Base-by-base conservation (phyloP, 139 green algal genomes). In the Pedinophyceae sp. region DNA sequence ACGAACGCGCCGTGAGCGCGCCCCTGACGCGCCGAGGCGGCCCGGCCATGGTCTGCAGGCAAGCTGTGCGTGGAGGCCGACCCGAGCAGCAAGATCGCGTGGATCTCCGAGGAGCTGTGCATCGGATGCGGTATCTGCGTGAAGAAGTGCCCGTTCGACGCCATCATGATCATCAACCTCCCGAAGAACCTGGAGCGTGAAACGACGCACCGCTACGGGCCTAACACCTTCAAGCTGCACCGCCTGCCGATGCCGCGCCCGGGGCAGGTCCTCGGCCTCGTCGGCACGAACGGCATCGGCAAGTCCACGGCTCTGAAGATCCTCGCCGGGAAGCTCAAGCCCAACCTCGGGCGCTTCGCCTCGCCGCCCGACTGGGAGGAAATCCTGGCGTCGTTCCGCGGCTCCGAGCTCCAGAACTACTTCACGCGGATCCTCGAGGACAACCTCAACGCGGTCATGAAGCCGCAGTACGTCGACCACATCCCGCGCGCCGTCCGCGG, bases 141-240 rank as follows among this genome's bases (percentile, higher is more conserved):
- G 34, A 98, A 97, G 78, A 99, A 99, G 80, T 99, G 92, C 67
- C 92, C 92, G 19, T 97, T 97, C 64, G 91, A 99, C 29, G 89
- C 91, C 2, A 95, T 99, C 69, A 81, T 89, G 69, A 97, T 99
- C 72, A 97, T 99, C 78, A 99, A 99, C 70, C 70, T 99, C 68
- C 92, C 92, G 46, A 96, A 95, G 72, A 83, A 97, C 59, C 60
- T 98, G 62, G 88, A 87, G 57, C 85, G 81, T 63, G 76, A 96
- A 57, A 99, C 91, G 10, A 99, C 89, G 0, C 92, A 99, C 57
- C 74, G 92, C 40, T 99, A 99, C 57, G 90, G 92, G 0, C 79
- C 91, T 53, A 99, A 99, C 80, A 82, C 83, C 24, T 99, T 99
- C 81, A 99, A 99, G 74, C 79, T 99, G 46, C 92, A 99, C 73